Conservation (phyloP, 352 stramenopile genomes). For the Thraustotheca clavata region DNA sequence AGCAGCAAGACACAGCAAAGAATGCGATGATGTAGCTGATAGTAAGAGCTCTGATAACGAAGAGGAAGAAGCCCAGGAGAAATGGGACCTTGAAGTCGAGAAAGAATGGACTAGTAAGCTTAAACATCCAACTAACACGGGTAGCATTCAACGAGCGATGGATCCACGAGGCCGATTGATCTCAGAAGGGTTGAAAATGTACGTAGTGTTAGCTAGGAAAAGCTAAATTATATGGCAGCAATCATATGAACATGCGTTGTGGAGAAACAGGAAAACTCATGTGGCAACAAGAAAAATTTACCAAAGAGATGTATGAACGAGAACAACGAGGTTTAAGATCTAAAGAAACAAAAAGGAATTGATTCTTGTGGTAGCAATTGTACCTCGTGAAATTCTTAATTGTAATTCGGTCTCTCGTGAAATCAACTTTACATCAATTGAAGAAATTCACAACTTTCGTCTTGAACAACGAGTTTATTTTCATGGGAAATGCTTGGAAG, state of each 20-base stretch:
- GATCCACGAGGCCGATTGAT: slow-evolving; percentile 56
- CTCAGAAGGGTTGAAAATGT: slow-evolving; percentile 71
- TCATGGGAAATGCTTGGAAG: slow-evolving; percentile 85
- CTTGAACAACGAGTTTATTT: slow-evolving; percentile 90
- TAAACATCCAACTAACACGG: slow-evolving; percentile 30
- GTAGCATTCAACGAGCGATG: slow-evolving; percentile 65
- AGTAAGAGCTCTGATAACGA: not conserved
- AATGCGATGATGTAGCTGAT: slow-evolving; percentile 8
- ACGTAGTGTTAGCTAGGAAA: not conserved
- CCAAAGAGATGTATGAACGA: slow-evolving; percentile 49
- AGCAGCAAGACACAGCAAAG: slow-evolving; percentile 11
- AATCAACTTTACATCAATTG: slow-evolving; percentile 89
- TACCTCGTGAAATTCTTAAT: slow-evolving; percentile 83
- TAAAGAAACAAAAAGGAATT: not conserved
- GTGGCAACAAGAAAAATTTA: slow-evolving; percentile 82
- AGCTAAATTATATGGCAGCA: slow-evolving; percentile 30
- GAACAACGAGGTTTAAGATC: slow-evolving; percentile 60
- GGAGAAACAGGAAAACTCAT: slow-evolving; percentile 66
- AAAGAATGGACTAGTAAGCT: slow-evolving; percentile 40
- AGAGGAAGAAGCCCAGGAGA: slow-evolving; percentile 23
- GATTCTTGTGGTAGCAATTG: slow-evolving; percentile 29
- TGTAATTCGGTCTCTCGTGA: slow-evolving; percentile 87
- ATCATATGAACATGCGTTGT: slow-evolving; percentile 86
- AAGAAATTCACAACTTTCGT: slow-evolving; percentile 88
- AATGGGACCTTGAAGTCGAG: slow-evolving; percentile 74